Evolutionary conservation across 257 asterid species (phyloP), one percentile per base, ranked within the genome.

Genomic region (Gentiana straminea): DNA sequence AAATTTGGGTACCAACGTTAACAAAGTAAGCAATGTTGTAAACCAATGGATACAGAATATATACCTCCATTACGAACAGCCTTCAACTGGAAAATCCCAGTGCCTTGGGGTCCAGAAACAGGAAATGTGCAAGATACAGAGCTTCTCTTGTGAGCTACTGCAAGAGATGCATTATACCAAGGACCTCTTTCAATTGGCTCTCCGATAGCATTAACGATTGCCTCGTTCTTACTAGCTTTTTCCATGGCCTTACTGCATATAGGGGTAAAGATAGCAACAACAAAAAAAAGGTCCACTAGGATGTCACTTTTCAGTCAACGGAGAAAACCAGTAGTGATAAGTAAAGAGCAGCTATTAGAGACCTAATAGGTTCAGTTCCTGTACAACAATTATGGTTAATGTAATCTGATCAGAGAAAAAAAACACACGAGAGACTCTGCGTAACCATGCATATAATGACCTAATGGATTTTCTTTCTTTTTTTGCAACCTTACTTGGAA

Each of bases 121-220:
- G 98, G 98, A 69, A 92, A 88, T 15, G 98, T 71, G 79, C 98
- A 87, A 1, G 98, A 88, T 34, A 78, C 93, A 41, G 97, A 88
- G 34, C 77, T 86, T 54, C 99, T 89, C 63, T 78, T 69, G 77
- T 88, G 99, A 63, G 94, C 92, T 58, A 83, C 85, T 6, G 94
- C 97, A 70, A 92, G 87, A 10, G 99, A 85, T 53, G 99, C 97
- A 63, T 92, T 88, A 62, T 92, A 88, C 99, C 97, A 92, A 45
- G 99, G 99, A 34, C 99, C 99, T 70, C 91, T 78, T 49, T 64
- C 86, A 66, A 92, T 77, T 46, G 97, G 99, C 77, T 85, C 94
- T 7, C 97, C 99, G 45, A 92, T 78, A 58, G 95, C 88, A 64
- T 80, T 84, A 62, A 79, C 75, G 66, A 92, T 63, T 52, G 61